Conservation (phyloP, 257 asterid species). For the Lithospermum erythrorhizon region DNA sequence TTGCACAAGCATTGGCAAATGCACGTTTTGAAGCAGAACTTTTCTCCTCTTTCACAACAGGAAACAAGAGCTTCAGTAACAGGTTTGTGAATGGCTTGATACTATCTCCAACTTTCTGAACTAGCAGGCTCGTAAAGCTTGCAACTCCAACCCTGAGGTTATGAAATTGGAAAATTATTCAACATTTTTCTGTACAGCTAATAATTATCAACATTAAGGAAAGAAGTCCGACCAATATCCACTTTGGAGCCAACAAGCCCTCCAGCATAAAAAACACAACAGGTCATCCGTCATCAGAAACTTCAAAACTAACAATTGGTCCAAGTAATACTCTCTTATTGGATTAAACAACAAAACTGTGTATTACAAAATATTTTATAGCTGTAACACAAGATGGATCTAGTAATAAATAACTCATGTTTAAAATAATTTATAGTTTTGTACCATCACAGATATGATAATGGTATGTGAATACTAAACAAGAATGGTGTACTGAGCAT, state of each 20-base stretch:
- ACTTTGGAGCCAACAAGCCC: neutral
- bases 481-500: neutral
- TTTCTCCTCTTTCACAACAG: slow-evolving; percentile 81
- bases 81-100: slow-evolving; percentile 72
- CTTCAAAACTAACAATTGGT: neutral
- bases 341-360: neutral
- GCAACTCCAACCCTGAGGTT: slow-evolving; percentile 87
- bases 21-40: slow-evolving; percentile 81
- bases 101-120: slow-evolving; percentile 72
- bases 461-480: neutral
- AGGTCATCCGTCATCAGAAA: neutral
- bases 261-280: neutral
- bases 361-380: neutral
- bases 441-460: neutral
- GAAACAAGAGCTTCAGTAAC: slow-evolving; percentile 78
- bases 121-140: slow-evolving; percentile 61
- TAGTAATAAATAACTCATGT: neutral
- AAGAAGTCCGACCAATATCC: neutral
- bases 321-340: neutral
- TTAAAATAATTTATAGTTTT: no score
- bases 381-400: neutral
- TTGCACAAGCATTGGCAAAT: slow-evolving; percentile 90
- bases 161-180: slow-evolving; percentile 9
- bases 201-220: neutral
- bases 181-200: neutral